Conservation (phyloP, 2,329 filamentous ascomycete genomes). For the Cladorrhinum sp. region DNA sequence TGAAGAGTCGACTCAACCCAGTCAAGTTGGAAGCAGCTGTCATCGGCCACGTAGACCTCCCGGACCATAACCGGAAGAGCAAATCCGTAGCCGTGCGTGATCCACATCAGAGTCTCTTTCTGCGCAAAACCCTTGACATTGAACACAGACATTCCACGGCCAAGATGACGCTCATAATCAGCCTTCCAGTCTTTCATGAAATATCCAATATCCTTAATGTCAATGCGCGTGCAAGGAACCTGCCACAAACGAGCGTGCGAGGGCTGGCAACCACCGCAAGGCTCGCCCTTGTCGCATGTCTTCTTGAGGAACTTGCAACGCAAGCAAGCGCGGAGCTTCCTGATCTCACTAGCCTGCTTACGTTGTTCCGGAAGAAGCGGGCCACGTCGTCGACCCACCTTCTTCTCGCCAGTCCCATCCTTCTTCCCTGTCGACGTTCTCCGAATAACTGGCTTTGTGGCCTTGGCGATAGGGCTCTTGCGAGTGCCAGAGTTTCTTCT, state of each 20-base stretch:
- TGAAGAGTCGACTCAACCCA: constrained; percentile 79
- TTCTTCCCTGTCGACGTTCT: constrained; percentile 74
- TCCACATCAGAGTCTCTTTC: constrained; percentile 74
- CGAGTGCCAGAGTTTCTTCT: constrained; percentile 68
- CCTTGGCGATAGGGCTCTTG: constrained; percentile 78
- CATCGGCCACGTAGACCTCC: constrained; percentile 87
- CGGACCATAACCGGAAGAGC: constrained; percentile 89
- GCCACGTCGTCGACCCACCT: constrained; percentile 84
- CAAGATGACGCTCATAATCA: constrained; percentile 89
- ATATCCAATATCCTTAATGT: constrained; percentile 97
- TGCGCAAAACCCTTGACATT: constrained; percentile 84
- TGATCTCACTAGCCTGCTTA: constrained; percentile 94
- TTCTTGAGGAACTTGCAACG: constrained; percentile 99
- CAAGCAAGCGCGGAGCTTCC: constrained; percentile 88
- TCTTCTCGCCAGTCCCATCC: constrained; percentile 78
- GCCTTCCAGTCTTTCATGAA: constrained; percentile 99
- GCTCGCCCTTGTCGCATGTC: constrained; percentile 96
- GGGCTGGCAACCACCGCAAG: constrained; percentile 90
- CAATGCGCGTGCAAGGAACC: constrained; percentile 94
- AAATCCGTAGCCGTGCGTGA: constrained; percentile 94
- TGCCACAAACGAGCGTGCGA: constrained; percentile 96
- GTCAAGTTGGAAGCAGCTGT: constrained; percentile 88
- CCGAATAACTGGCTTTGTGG: constrained; percentile 79
- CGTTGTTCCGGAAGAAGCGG: constrained; percentile 89
- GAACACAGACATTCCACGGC: constrained; percentile 81